Evolutionary conservation across 306 rosid genomes (phyloP), one percentile per base, ranked within the genome.

Genomic region (Luffa acutangula): DNA sequence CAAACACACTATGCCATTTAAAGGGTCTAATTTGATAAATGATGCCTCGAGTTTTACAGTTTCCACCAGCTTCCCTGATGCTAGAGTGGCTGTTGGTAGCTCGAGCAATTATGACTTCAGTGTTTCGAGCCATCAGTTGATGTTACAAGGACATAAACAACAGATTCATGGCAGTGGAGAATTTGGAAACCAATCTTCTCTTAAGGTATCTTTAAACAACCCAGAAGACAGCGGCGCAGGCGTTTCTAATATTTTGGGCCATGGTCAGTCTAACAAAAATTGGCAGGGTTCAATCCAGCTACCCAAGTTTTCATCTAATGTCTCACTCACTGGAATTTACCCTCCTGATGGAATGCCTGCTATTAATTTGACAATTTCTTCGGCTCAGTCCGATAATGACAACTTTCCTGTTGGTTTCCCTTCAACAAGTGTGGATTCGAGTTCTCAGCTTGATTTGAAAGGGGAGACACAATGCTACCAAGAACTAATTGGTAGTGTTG

Each of bases 211-310:
- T 80, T 54, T 85, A 18, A 56, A 67, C 63, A 82, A 83, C 17
- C 36, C 85, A 25, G 87, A 85, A 60, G 81, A 81, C 67, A 42
- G 54, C 11, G 78, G 84, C 78, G 46, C 78, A 7, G 63, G 83
- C 33, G 79, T 87, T 76, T 75, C 93, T 72, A 83, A 83, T 81
- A 49, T 86, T 75, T 71, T 94, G 84, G 88, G 87, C 62, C 80
- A 90, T 57, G 81, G 83, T 80, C 84, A 77, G 49, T 82, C 88
- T 58, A 85, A 58, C n/a, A 85, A 86, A 82, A 81, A 84, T 81
- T 89, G 93, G 91, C 89, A 85, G 76, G 86, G 82, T 76, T 83
- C 85, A 3, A 85, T 79, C 53, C 93, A 82, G 56, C 48, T 86
- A 64, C 86, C 92, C 2, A 84, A 83, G 10, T 86, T 89, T 80